phyloP scores from a whole-genome alignment of 805 yeast genomes.

The Ogataea paradorogensis region DNA sequence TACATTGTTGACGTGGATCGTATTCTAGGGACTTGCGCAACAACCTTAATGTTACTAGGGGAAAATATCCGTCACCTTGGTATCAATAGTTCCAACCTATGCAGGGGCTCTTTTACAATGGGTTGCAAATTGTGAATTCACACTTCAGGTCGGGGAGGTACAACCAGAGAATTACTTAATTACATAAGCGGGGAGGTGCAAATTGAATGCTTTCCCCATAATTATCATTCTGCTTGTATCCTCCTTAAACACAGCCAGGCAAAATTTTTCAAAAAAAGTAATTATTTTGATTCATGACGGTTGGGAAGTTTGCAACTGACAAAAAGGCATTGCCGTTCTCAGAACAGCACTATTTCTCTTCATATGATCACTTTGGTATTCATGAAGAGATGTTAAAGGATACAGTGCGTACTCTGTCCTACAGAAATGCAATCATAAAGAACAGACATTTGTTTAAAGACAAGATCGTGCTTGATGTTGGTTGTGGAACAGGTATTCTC shows the following conservation, averaged over 20 bases:
- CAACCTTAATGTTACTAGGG: too few relatives aligned
- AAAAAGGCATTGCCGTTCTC: slow-evolving; percentile 58
- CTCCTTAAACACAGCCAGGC: slow-evolving; percentile 8
- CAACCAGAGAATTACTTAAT: too few relatives aligned
- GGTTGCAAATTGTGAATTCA: not conserved
- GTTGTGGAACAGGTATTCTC: slow-evolving; percentile 97
- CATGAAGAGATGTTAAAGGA: slow-evolving; percentile 99
- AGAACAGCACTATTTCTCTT: slow-evolving; percentile 92
- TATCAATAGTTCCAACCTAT: too few relatives aligned
- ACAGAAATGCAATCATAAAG: slow-evolving; percentile 87
- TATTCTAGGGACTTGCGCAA: too few relatives aligned
- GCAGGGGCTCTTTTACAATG: too few relatives aligned
- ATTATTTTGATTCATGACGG: slow-evolving; percentile 5
- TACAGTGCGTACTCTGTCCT: slow-evolving; percentile 84
- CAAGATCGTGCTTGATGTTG: slow-evolving; percentile 94
- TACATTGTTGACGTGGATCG: too few relatives aligned
- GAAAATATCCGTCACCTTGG: too few relatives aligned
- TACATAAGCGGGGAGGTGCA: too few relatives aligned
- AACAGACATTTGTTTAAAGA: slow-evolving; percentile 87
- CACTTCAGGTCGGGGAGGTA: not conserved
- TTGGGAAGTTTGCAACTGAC: slow-evolving; percentile 51
- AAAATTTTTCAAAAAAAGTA: slow-evolving; percentile 7
- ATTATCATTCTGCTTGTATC: too few relatives aligned
- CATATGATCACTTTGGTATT: slow-evolving; percentile 95
- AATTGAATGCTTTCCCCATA: too few relatives aligned